Percentiles rank a stretch among this genome's conserved stretches.
Conservation (phyloP, 805 yeast genomes). For the Lachancea sp. region DNA sequence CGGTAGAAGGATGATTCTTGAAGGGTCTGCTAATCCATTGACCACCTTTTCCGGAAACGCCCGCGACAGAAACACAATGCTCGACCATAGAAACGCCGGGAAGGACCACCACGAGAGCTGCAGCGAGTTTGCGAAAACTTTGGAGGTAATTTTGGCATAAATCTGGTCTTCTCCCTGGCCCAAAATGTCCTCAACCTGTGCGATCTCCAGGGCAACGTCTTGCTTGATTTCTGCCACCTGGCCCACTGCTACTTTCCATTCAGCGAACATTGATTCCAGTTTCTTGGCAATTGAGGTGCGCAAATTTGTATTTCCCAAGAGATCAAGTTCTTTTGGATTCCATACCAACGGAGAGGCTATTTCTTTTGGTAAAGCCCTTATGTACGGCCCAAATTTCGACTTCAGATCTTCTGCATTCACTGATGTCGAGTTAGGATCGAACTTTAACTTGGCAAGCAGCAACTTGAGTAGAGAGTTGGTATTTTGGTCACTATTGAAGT, state of each 20-base stretch:
- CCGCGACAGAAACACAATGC: slow-evolving; percentile 64
- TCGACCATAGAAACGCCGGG: slow-evolving; percentile 69
- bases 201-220: slow-evolving; percentile 12
- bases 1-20: slow-evolving; percentile 66
- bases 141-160: slow-evolving; percentile 12
- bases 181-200: slow-evolving; percentile 10
- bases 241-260: slow-evolving; percentile 42
- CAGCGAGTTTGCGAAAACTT: background rate
- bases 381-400: slow-evolving; percentile 38
- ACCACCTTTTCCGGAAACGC: slow-evolving; percentile 62
- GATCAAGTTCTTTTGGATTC: slow-evolving; percentile 44
- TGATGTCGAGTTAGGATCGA: slow-evolving; percentile 17
- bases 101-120: slow-evolving; percentile 52
- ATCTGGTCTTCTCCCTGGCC: slow-evolving; percentile 13
- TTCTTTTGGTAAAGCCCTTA: slow-evolving; percentile 43
- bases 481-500: no score
- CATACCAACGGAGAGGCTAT: slow-evolving; percentile 58
- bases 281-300: slow-evolving; percentile 49
- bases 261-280: slow-evolving; percentile 44
- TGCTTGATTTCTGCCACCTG: background rate
- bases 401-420: slow-evolving; percentile 19
- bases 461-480: slow-evolving; percentile 35
- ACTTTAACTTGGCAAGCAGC: slow-evolving; percentile 39
- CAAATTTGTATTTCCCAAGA: slow-evolving; percentile 59
- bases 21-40: slow-evolving; percentile 31